Percentiles rank a stretch among this genome's conserved stretches.
phyloP scores from a whole-genome alignment of 352 stramenopile genomes.

The Phytophthora pini region DNA sequence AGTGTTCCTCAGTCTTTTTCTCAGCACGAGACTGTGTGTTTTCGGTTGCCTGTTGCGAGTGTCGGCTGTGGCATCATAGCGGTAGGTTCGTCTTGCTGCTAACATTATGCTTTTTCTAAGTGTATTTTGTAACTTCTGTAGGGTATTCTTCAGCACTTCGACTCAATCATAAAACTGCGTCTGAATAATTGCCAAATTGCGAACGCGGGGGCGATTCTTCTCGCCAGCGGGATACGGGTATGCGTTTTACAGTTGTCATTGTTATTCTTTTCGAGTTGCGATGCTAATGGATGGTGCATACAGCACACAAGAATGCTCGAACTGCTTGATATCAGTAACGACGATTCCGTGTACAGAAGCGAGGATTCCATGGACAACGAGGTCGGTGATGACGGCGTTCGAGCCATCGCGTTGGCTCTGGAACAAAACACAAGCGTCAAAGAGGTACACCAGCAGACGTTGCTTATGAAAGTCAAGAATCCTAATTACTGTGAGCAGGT shows the following conservation, averaged over 20 bases:
- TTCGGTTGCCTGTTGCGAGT: constrained; percentile 23
- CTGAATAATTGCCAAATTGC: constrained; percentile 55
- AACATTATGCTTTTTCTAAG: not conserved
- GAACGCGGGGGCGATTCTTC: constrained; percentile 48
- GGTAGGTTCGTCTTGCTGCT: constrained; percentile 6
- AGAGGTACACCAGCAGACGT: constrained; percentile 8
- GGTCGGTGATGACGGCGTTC: constrained; percentile 28
- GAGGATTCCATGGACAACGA: constrained; percentile 44
- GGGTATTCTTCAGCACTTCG: constrained; percentile 22
- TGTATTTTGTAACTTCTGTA: constrained; percentile 1
- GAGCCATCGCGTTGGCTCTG: constrained; percentile 42
- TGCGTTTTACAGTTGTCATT: not conserved
- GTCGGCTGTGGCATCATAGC: constrained; percentile 31
- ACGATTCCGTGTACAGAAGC: constrained; percentile 20
- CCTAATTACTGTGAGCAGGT: constrained; percentile 18
- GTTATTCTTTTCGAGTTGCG: not conserved
- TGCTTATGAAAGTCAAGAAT: not conserved
- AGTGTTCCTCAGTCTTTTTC: not conserved
- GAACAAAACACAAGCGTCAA: constrained; percentile 39
- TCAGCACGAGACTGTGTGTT: constrained; percentile 15
- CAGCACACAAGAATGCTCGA: constrained; percentile 22
- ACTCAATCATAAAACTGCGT: constrained; percentile 29
- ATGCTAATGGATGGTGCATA: not conserved
- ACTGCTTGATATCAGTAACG: constrained; percentile 52
- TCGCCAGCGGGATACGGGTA: constrained; percentile 50